phyloP scores from a whole-genome alignment of 2,329 filamentous ascomycete genomes.

The Didymella pomorum region DNA sequence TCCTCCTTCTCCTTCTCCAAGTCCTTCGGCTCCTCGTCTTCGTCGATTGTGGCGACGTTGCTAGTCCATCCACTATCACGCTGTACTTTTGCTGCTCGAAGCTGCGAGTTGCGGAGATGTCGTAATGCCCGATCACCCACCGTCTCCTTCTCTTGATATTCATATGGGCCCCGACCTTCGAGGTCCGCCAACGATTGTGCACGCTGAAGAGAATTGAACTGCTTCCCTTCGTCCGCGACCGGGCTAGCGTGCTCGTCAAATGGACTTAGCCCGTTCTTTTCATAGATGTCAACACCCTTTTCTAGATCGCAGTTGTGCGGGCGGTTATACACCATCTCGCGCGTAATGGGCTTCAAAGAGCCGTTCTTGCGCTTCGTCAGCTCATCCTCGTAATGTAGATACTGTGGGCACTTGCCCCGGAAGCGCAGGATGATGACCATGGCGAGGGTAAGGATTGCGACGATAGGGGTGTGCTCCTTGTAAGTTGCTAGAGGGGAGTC shows the following conservation, averaged over 20 bases:
- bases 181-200: background rate
- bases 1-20: background rate
- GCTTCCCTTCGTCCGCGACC: background rate
- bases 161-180: no score
- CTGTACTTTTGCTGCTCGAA: background rate
- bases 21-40: background rate
- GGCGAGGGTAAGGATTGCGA: background rate
- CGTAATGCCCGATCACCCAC: background rate
- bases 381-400: background rate
- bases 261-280: background rate
- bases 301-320: constrained; percentile 1
- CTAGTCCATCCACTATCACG: background rate
- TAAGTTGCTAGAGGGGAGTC: background rate
- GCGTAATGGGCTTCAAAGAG: background rate
- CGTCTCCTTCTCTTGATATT: background rate
- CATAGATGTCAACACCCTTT: background rate
- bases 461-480: background rate
- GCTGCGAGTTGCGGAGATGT: background rate
- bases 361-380: constrained; percentile 6
- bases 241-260: background rate
- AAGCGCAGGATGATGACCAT: background rate
- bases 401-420: background rate
- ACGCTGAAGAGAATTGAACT: background rate
- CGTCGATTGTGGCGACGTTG: background rate
- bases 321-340: background rate